Conservation (phyloP, 192 early-diverging fungal species). For the Linnemannia zychae region DNA sequence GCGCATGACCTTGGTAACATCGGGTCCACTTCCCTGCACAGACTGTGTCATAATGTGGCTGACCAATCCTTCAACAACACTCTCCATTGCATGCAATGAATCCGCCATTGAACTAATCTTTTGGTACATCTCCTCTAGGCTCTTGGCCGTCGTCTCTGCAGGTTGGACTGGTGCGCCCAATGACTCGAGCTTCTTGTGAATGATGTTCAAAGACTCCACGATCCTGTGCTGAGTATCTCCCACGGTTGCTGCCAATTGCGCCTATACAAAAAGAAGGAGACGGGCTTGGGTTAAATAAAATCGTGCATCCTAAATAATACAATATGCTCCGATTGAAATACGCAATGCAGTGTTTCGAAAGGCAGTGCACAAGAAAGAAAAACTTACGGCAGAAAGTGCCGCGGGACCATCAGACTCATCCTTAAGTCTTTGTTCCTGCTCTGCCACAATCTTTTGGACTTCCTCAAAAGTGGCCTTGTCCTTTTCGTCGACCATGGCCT, state of each 20-base stretch:
- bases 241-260: conserved; percentile 32
- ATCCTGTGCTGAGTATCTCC: conserved; percentile 46
- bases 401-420: conserved; percentile 19
- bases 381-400: conserved; percentile 20
- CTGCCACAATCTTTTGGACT: conserved; percentile 37
- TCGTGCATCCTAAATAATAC: neutral
- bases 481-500: conserved; percentile 37
- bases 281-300: neutral
- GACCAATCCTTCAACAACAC: conserved; percentile 39
- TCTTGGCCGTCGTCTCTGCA: conserved; percentile 31
- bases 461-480: conserved; percentile 40
- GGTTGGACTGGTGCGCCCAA: conserved; percentile 38
- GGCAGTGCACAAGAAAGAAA: neutral
- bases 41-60: conserved; percentile 26
- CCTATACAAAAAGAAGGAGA: neutral
- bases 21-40: neutral
- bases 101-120: conserved; percentile 20
- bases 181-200: conserved; percentile 48
- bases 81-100: conserved; percentile 44
- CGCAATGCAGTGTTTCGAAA: neutral
- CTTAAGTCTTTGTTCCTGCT: conserved; percentile 32
- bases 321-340: neutral
- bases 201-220: conserved; percentile 38
- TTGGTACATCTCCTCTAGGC: conserved; percentile 28
- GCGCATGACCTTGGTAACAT: conserved; percentile 42